Percentiles rank a stretch among this genome's conserved stretches.
Conservation (phyloP, 352 stramenopile species). For the Pythium scleroteichum region DNA sequence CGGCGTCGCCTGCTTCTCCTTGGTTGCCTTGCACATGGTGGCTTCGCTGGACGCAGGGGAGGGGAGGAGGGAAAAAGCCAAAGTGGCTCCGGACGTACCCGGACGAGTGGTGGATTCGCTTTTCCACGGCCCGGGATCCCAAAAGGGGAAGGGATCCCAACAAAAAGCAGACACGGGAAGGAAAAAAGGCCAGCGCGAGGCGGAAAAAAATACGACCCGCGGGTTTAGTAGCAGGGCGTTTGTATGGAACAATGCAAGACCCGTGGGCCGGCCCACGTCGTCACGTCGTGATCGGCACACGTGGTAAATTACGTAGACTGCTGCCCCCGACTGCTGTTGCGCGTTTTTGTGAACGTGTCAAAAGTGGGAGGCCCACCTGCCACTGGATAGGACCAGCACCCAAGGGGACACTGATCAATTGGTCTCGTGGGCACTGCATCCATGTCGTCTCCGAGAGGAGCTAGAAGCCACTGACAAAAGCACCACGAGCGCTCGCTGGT, state of each 20-base stretch:
- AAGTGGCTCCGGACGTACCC: slow-evolving; percentile 15
- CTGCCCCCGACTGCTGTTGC: slow-evolving; percentile 23
- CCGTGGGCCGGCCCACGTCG: slow-evolving; percentile 22
- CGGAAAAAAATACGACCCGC: neutral
- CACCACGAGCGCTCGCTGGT: no score
- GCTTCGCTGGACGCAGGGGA: slow-evolving; percentile 6
- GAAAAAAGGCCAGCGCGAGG: slow-evolving; percentile 7
- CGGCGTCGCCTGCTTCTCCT: slow-evolving; percentile 33
- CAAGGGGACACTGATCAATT: neutral
- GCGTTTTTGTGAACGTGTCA: slow-evolving; percentile 20
- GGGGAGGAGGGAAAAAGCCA: slow-evolving; percentile 14
- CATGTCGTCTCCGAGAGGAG: slow-evolving; percentile 4
- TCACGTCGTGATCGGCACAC: slow-evolving; percentile 12
- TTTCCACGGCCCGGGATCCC: neutral
- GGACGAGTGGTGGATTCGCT: slow-evolving; percentile 15
- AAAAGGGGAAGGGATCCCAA: slow-evolving; percentile 8
- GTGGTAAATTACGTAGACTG: slow-evolving; percentile 23
- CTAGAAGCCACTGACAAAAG: neutral
- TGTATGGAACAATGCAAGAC: slow-evolving; percentile 5
- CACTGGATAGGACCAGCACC: neutral
- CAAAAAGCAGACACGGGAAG: slow-evolving; percentile 2
- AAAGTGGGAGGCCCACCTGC: neutral
- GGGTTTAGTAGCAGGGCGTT: no score
- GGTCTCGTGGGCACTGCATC: neutral
- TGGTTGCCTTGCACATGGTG: slow-evolving; percentile 40